Conservation (phyloP, 305 asterid species). For the Plantago rigida region DNA sequence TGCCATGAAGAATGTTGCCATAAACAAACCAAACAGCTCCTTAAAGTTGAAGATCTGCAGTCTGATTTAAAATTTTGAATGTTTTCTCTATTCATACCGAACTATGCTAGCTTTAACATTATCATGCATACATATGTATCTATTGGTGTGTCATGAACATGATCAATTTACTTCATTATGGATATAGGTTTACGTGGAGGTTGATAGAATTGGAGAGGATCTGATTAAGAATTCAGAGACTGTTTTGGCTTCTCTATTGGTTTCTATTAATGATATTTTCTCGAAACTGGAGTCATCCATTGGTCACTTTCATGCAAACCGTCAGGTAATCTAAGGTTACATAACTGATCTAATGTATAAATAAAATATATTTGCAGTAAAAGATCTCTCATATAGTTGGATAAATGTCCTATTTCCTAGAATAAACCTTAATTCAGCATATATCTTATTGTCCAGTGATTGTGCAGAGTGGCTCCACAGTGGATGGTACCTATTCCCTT, state of each 20-base stretch:
- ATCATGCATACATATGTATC: not conserved
- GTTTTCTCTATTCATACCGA: too few relatives aligned
- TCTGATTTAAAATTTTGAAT: too few relatives aligned
- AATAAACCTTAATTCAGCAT: conserved; percentile 22
- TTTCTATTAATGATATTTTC: conserved; percentile 60
- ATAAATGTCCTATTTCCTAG: conserved; percentile 5
- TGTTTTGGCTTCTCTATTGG: conserved; percentile 57
- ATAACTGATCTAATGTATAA: conserved; percentile 18
- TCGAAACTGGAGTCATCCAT: conserved; percentile 78
- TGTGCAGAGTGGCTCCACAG: conserved; percentile 75
- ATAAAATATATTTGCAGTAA: conserved; percentile 1
- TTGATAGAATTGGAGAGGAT: conserved; percentile 65
- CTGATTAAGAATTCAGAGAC: conserved; percentile 61
- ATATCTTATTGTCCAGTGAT: conserved; percentile 26
- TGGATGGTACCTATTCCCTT: conserved; percentile 71
- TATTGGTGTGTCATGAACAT: not conserved
- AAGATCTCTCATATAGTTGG: conserved; percentile 15
- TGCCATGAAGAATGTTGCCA: too few relatives aligned
- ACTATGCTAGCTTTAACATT: not conserved
- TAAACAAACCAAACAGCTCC: too few relatives aligned
- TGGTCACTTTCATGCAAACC: conserved; percentile 71
- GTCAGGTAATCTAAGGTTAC: conserved; percentile 43
- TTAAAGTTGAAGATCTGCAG: too few relatives aligned
- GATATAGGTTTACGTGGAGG: conserved; percentile 68
- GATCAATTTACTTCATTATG: conserved; percentile 18